Percentiles rank a stretch among this genome's conserved stretches.
Conservation (phyloP, 257 asterid species). For the Lycium barbarum region DNA sequence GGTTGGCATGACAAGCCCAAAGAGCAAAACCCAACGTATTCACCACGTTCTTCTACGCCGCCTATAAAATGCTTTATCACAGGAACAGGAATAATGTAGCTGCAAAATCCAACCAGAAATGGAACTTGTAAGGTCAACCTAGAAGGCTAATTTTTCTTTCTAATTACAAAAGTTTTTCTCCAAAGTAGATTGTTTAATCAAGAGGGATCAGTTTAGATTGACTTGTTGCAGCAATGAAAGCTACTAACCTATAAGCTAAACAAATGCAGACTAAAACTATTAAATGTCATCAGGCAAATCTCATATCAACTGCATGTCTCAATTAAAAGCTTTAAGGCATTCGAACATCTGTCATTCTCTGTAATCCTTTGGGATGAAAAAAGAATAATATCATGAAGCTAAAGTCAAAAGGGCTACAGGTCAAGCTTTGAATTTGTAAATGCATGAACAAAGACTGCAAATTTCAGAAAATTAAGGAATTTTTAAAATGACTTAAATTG, state of each 20-base stretch:
- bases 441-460: slow-evolving; percentile 9
- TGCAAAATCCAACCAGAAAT: slow-evolving; percentile 38
- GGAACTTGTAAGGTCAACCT: slow-evolving; percentile 10
- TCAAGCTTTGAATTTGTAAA: background rate
- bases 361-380: background rate
- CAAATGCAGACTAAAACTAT: background rate
- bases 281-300: slow-evolving; percentile 3
- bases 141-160: background rate
- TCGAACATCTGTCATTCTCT: background rate
- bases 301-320: background rate
- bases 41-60: slow-evolving; percentile 91
- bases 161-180: background rate
- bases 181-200: slow-evolving; percentile 1
- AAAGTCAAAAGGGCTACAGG: background rate
- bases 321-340: background rate
- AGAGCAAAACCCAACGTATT: slow-evolving; percentile 89
- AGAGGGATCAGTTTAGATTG: slow-evolving; percentile 9
- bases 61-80: slow-evolving; percentile 85
- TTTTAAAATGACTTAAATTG: background rate
- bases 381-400: slow-evolving; percentile 13
- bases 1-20: slow-evolving; percentile 95
- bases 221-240: slow-evolving; percentile 8
- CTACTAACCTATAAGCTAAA: background rate
- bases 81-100: slow-evolving; percentile 95
- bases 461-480: background rate